Base-by-base conservation (phyloP, 192 early-diverging fungal genomes). In the Rhizophagus prolifer region DNA sequence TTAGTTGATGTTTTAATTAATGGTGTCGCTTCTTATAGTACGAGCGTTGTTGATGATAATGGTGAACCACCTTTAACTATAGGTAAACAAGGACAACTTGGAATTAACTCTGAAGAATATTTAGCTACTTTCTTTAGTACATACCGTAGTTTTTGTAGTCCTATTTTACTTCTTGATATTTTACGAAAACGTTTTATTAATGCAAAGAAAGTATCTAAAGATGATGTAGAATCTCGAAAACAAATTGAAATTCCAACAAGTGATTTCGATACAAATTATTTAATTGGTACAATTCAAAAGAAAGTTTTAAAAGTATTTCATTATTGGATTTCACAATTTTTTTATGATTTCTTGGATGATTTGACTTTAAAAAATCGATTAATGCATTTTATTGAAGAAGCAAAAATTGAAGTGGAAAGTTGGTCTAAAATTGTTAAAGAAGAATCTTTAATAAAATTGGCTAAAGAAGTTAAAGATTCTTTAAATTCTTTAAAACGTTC, bases 341-440 rank as follows among this genome's bases (percentile, higher is more conserved):
- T 87, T 78, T 79, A 82, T 60, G 92, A 93, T 74, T 90, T 93
- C 70, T 65, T 90, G 36, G 89, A 93, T 72, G 85, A 89, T 67
- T 64, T 85, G 16, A 77, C 78, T n/a, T 76, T 89, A 66, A 86
- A 85, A 65, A 83, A 86, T 46, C 75, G 83, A 2, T 79, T 86
- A 79, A 79, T 84, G 3, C 82, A 81, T 72, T 85, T 85, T 65
- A 63, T 86, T 58, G 64, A 76, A 0, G 65, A 72, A 34, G 34
- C 46, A 4, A 74, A 25, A 74, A 5, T 10, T 9, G 72, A 60
- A 74, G 23, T 61, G 23, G 58, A 74, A 25, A 16, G 9, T 10
- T 61, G 54, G 58, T 26, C 31, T 25, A 34, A 25, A 36, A 25
- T 9, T n/a, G 59, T 61, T 61, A 38, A 4, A 10, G 72, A 61